These are phyloP conservation scores for Septoria petroselini DNA, from an alignment of 2,329 filamentous ascomycete genomes.

Conservation along the genomic window DNA sequence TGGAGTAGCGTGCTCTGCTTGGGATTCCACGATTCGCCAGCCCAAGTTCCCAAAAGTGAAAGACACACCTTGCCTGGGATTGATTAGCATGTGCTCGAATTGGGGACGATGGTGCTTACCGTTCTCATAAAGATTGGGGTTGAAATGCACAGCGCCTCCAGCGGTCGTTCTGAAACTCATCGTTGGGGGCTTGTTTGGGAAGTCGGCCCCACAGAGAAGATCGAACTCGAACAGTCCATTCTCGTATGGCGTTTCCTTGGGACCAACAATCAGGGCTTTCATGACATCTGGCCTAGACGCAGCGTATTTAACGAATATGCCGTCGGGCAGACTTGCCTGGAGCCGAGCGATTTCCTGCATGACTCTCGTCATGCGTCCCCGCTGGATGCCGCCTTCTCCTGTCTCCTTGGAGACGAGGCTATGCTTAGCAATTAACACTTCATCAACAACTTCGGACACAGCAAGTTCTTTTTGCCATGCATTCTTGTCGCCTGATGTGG, in stretches of 20 bases:
- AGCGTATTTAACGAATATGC: constrained; percentile 57
- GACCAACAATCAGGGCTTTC: constrained; percentile 57
- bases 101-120: constrained; percentile 41
- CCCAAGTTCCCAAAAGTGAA: constrained; percentile 57
- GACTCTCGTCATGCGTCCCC: constrained; percentile 50
- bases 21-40: constrained; percentile 47
- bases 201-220: constrained; percentile 48
- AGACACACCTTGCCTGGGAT: constrained; percentile 52
- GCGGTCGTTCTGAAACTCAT: constrained; percentile 54
- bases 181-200: constrained; percentile 49
- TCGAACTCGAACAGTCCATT: constrained; percentile 59
- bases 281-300: constrained; percentile 56
- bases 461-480: constrained; percentile 36
- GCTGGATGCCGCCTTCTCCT: constrained; percentile 15
- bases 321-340: constrained; percentile 47
- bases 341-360: constrained; percentile 56
- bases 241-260: constrained; percentile 58
- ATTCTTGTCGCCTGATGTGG: constrained; percentile 15
- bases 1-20: constrained; percentile 55
- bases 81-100: too few relatives aligned
- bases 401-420: constrained; percentile 26
- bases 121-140: constrained; percentile 59
- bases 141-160: constrained; percentile 52
- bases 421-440: constrained; percentile 37
- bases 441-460: constrained; percentile 40